These are phyloP conservation scores for Rhynchospora breviuscula DNA, from an alignment of 176 grass and related monocot genomes.

Conservation along the genomic window DNA sequence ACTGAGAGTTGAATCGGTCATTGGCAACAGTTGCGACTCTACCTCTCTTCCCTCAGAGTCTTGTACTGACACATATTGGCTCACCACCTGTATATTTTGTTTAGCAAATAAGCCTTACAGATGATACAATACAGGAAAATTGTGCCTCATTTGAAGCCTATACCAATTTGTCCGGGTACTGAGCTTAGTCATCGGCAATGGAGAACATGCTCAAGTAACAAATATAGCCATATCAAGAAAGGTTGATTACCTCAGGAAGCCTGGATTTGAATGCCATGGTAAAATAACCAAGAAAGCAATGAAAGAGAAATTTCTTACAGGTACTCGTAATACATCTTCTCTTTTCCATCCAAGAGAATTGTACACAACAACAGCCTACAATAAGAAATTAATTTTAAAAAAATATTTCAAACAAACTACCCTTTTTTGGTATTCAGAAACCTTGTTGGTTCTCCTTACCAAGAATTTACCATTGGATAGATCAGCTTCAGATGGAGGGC, in stretches of 20 bases:
- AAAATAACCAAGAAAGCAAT: neutral
- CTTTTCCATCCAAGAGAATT: slow-evolving; percentile 95
- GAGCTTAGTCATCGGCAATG: neutral
- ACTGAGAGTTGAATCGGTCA: slow-evolving; percentile 42
- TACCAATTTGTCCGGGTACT: slow-evolving; percentile 2
- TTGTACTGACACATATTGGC: slow-evolving; percentile 63
- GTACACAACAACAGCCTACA: slow-evolving; percentile 78
- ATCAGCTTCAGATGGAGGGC: slow-evolving; percentile 62
- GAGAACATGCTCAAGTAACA: neutral
- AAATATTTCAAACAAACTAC: neutral
- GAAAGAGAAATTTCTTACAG: slow-evolving; percentile 44
- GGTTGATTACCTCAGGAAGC: neutral
- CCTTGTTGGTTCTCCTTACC: slow-evolving; percentile 38
- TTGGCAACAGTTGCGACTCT: slow-evolving; percentile 81
- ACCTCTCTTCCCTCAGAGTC: slow-evolving; percentile 84
- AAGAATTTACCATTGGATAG: slow-evolving; percentile 66
- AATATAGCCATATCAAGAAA: neutral
- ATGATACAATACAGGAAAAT: slow-evolving; percentile 14
- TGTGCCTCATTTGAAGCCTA: neutral
- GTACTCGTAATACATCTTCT: slow-evolving; percentile 73
- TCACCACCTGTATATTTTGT: slow-evolving; percentile 49
- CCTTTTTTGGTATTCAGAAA: slow-evolving; percentile 13
- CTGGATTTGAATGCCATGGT: neutral
- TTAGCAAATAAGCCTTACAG: slow-evolving; percentile 17
- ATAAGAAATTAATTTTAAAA: slow-evolving; percentile 17